Conservation (phyloP, 805 yeast species). For the Wickerhamomyces pijperi region DNA sequence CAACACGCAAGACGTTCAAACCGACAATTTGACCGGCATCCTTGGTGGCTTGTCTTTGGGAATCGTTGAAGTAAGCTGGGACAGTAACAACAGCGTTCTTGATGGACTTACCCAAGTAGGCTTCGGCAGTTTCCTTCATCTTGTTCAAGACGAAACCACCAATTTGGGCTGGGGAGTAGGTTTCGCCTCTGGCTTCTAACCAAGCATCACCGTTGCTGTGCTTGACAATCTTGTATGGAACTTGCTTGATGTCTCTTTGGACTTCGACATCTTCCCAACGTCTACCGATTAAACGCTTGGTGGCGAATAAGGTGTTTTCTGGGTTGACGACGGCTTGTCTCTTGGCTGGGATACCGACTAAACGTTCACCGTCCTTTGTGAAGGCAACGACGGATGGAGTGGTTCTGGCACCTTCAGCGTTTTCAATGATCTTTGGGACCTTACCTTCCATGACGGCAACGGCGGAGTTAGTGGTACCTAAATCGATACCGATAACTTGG, state of each 20-base stretch:
- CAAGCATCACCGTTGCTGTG: conserved; percentile 63
- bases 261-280: conserved; percentile 61
- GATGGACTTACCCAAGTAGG: conserved; percentile 38
- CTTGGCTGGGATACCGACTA: conserved; percentile 66
- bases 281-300: conserved; percentile 75
- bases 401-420: conserved; percentile 72
- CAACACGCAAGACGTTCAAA: conserved; percentile 60
- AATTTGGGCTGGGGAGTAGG: conserved; percentile 61
- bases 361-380: conserved; percentile 36
- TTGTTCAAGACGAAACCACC: conserved; percentile 55
- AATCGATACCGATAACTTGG: conserved; percentile 66
- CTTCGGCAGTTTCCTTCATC: conserved; percentile 57
- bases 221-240: conserved; percentile 54
- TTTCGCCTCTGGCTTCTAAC: conserved; percentile 32
- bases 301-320: conserved; percentile 70
- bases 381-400: conserved; percentile 50
- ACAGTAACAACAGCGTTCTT: conserved; percentile 75
- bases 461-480: conserved; percentile 87
- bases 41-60: conserved; percentile 78
- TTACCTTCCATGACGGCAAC: conserved; percentile 42
- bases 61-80: conserved; percentile 76
- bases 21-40: conserved; percentile 72
- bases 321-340: conserved; percentile 74
- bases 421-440: conserved; percentile 62
- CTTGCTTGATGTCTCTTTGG: conserved; percentile 52